Evolutionary conservation across 495 filamentous ascomycete genomes (phyloP), one percentile per base, ranked within the genome.

Genomic region (Ramalina intermedia): DNA sequence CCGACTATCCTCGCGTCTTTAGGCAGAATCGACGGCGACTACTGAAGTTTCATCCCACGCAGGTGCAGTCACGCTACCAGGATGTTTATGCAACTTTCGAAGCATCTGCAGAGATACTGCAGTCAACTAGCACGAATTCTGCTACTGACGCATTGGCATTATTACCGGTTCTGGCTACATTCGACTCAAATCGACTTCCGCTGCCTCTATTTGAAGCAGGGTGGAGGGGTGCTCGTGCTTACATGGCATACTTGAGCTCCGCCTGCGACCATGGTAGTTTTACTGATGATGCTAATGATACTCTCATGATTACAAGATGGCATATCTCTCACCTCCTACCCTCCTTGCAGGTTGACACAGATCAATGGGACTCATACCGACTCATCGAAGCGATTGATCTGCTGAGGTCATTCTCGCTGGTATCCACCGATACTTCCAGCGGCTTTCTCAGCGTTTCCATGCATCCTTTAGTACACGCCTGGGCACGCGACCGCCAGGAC

Each of bases 391-490:
- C 61, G 8, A 20, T 64, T 21, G 24, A 37, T 29, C 26, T 55
- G 6, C 43, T 60, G 23, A 40, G 33, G 14, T 42, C 55, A 7
- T 53, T 56, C 37, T 64, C 49, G 5, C 47, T 61, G 11, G 45
- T 58, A 36, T 49, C 51, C 4, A 37, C 51, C 9, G 52, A 57
- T 20, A 21, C 48, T 9, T 18, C 18, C 2, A 50, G 53, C 26
- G 44, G 48, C 21, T 50, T 33, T 29, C 56, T 55, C 24, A 21
- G 20, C 11, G 38, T 51, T 26, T 60, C 63, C 4, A 52, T 63
- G 38, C 64, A 67, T 49, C 62, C 62, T 16, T 42, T 65, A 12
- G 53, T 66, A 9, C 64, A 67, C 47, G 37, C 50, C 38, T 67
- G 63, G 63, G 55, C 60, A 2, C 41, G 57, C 49, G 58, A 66